These are phyloP conservation scores for Colletotrichum lindemuthianum DNA, from an alignment of 2,329 filamentous ascomycete species.

Conservation along the genomic window DNA sequence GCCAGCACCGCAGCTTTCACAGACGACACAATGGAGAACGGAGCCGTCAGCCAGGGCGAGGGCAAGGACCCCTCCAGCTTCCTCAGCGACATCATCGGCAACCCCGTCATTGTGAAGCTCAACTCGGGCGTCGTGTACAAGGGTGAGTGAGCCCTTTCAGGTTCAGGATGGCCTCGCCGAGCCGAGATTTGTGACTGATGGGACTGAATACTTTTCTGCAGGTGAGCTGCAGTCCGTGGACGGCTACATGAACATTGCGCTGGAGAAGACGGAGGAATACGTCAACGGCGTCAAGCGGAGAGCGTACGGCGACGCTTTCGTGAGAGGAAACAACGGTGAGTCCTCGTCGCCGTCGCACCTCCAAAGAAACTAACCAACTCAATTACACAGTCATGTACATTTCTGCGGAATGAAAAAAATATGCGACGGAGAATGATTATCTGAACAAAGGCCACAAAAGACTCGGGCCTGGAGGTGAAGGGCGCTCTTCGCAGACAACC, in stretches of 20 bases:
- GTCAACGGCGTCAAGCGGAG: conserved; percentile 85
- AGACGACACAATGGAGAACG: conserved; percentile 76
- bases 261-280: conserved; percentile 94
- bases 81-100: conserved; percentile 92
- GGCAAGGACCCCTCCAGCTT: conserved; percentile 95
- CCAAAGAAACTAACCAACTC: not conserved
- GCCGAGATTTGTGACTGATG: too few relatives aligned
- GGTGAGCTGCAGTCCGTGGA: conserved; percentile 97
- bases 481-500: conserved; percentile 10
- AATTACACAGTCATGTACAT: conserved; percentile 72
- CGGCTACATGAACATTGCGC: conserved; percentile 99
- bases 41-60: conserved; percentile 69
- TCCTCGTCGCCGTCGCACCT: not conserved
- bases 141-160: conserved; percentile 62
- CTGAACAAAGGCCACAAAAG: not conserved
- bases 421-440: not conserved
- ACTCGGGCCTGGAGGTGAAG: not conserved
- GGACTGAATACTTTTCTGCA: conserved; percentile 47
- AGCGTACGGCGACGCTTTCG: conserved; percentile 93
- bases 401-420: conserved; percentile 64
- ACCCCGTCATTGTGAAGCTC: conserved; percentile 93
- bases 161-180: not conserved
- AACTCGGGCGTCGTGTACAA: conserved; percentile 99
- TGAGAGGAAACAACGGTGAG: conserved; percentile 93
- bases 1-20: not conserved